Base-by-base conservation (phyloP, 2,329 filamentous ascomycete genomes). In the Hypoxylon sp. region DNA sequence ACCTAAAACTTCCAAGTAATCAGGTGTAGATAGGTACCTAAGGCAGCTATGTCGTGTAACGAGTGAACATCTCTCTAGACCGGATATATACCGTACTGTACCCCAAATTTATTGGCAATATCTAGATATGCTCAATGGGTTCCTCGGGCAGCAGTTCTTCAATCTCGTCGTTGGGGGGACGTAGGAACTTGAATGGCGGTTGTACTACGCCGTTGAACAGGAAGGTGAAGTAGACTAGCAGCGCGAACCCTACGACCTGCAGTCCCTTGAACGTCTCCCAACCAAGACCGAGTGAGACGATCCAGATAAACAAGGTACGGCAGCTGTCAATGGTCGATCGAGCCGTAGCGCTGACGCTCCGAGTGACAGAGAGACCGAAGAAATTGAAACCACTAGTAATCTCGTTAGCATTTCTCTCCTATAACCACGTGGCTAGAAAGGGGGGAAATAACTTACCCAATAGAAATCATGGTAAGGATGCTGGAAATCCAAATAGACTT, bases 261-360 rank as follows among this genome's bases (percentile, higher is more conserved):
- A 99, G 87, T 91, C 93, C 96, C 81, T 98, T 98, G 87, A 99
- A 98, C 0, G 88, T 90, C 81, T 99, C 96, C 96, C 96, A 99
- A 65, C 94, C 94, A 1, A 99, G 87, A 3, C 91, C 93, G 3
- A 99, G 87, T 16, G 93, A 97, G 12, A 97, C 92, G 27, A 99
- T 86, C 96, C 96, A 99, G 80, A 99, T 98, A 81, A 99, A 98
- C 0, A 99, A 87, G 0, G 96, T 99, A 41, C 95, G 90, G 84
- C 94, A 98, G 0, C 96, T 99, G 79, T 99, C 96, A 74, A 99
- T 98, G 30, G 95, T 98, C 30, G 93, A 97, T 66, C 96, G 89
- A 1, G 95, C 93, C 0, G 96, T 99, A 9, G 96, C 96, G 68
- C 92, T 96, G 71, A 99, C 93, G 67, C 82, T 90, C 65, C 93